phyloP scores from a whole-genome alignment of 257 asterid genomes.

The Henckelia pumila region DNA sequence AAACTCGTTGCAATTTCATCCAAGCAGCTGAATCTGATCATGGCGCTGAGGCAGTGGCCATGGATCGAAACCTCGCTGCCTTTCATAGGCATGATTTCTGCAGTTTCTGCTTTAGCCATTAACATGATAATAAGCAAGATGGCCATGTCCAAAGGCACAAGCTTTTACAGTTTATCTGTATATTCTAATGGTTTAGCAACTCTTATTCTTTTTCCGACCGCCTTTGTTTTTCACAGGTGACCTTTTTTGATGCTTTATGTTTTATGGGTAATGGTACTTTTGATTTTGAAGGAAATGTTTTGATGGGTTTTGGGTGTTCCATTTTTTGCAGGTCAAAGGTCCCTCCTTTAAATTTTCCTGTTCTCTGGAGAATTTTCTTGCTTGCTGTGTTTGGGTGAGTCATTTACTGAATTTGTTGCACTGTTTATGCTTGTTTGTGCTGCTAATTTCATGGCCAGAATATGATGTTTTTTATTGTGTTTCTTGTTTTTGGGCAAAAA shows the following conservation, averaged over 20 bases:
- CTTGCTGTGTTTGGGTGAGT: constrained; percentile 62
- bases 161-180: constrained; percentile 42
- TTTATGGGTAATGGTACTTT: neutral
- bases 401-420: neutral
- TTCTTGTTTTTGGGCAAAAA: neutral
- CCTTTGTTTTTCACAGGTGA: constrained; percentile 46
- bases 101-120: constrained; percentile 12
- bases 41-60: neutral
- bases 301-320: constrained; percentile 16
- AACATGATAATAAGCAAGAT: constrained; percentile 16
- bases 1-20: neutral
- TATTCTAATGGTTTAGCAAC: constrained; percentile 50
- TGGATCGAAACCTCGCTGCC: constrained; percentile 9
- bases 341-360: constrained; percentile 40
- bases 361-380: constrained; percentile 48
- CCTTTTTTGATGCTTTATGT: neutral
- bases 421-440: neutral
- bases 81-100: constrained; percentile 12
- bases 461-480: neutral
- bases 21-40: neutral
- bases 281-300: neutral
- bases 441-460: neutral
- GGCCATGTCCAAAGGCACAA: constrained; percentile 31
- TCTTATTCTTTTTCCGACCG: constrained; percentile 42
- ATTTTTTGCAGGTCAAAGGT: constrained; percentile 42